These are phyloP conservation scores for Nissolia schottii DNA, from an alignment of 306 rosid species.

Conservation along the genomic window DNA sequence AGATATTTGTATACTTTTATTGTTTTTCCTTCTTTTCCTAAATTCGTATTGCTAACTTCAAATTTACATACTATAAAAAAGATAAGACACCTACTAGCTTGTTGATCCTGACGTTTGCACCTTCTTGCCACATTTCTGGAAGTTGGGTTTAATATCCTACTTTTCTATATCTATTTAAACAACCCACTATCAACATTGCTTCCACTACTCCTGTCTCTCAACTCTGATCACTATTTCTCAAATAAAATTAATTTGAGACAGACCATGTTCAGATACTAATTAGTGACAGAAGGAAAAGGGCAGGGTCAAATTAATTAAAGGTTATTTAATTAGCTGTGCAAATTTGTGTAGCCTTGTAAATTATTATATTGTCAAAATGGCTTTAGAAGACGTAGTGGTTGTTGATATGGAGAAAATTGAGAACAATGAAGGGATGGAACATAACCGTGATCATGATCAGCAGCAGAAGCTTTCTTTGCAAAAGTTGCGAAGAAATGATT, in stretches of 20 bases:
- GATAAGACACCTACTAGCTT: no score
- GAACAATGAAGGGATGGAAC: neutral
- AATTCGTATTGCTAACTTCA: neutral
- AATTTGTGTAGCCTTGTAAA: no score
- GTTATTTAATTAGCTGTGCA: neutral
- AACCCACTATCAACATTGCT: neutral
- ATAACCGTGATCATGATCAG: neutral
- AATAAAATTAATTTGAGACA: neutral
- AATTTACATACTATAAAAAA: neutral
- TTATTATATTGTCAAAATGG: neutral
- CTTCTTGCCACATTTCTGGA: neutral
- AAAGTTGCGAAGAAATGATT: constrained; percentile 5
- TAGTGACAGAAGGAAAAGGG: no score
- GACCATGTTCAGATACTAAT: neutral
- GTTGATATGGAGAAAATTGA: neutral
- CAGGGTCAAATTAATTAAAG: neutral
- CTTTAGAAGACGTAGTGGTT: neutral
- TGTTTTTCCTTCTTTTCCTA: no score
- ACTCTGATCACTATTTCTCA: no score
- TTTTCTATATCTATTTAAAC: neutral
- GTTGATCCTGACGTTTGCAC: neutral
- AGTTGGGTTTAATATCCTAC: neutral
- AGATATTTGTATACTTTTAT: no score
- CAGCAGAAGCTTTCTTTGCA: neutral
- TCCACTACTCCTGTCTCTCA: neutral